Conservation (phyloP, 2,329 filamentous ascomycete species). For the Penicillium sp. region DNA sequence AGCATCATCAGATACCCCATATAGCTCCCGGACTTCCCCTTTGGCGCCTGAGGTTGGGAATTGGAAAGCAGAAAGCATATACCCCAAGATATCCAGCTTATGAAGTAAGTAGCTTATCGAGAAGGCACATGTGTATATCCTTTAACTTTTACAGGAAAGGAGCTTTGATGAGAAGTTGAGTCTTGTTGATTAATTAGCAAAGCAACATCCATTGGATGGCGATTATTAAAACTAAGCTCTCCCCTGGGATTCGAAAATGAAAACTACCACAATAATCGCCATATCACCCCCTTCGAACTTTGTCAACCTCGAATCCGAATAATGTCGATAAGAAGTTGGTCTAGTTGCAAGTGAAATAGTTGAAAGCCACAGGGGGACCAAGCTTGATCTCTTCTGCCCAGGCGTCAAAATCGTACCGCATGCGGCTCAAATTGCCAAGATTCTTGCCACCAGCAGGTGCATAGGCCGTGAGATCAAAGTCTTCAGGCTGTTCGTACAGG, state of each 20-base stretch:
- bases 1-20: neutral
- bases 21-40: neutral
- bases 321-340: neutral
- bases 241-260: too few relatives aligned
- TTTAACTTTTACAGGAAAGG: neutral
- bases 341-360: slow-evolving; percentile 39
- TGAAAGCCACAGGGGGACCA: slow-evolving; percentile 35
- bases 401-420: slow-evolving; percentile 45
- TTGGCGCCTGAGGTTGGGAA: neutral
- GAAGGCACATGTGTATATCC: too few relatives aligned
- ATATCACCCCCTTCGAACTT: neutral
- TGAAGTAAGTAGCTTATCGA: neutral
- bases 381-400: slow-evolving; percentile 40
- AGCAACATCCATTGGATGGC: neutral
- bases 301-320: neutral
- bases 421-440: slow-evolving; percentile 37
- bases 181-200: neutral
- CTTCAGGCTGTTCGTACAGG: slow-evolving; percentile 49
- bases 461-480: slow-evolving; percentile 35
- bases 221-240: neutral
- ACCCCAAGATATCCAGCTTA: neutral
- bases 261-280: neutral
- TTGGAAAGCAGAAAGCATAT: too few relatives aligned
- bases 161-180: neutral
- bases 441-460: slow-evolving; percentile 37